A percentile compares a stretch with the other conserved stretches of the same genome.
These are phyloP conservation scores for Heritiera littoralis DNA, from an alignment of 345 rosid species.

Conservation along the genomic window DNA sequence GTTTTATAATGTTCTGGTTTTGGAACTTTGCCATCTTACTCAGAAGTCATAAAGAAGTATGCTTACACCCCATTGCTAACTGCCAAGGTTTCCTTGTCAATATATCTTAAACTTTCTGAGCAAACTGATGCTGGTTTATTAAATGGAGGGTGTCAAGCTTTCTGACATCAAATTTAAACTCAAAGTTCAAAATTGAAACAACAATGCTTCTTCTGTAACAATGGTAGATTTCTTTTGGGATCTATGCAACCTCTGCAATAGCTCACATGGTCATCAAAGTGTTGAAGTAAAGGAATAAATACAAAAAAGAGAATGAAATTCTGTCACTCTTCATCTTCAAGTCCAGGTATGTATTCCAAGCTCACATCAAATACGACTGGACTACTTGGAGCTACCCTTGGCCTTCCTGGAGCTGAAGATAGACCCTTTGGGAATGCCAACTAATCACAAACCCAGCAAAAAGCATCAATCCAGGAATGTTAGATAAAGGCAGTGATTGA, in stretches of 20 bases:
- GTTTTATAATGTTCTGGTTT: neutral
- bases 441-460: slow-evolving; percentile 34
- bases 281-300: neutral
- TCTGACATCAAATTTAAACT: neutral
- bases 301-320: slow-evolving; percentile 18
- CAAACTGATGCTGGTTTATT: no score
- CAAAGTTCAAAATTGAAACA: neutral
- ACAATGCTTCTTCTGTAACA: neutral
- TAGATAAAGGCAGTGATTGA: neutral
- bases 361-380: slow-evolving; percentile 89
- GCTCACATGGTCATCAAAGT: no score
- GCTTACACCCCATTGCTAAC: no score
- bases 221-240: neutral
- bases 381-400: slow-evolving; percentile 89
- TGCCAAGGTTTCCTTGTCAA: no score
- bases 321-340: slow-evolving; percentile 61
- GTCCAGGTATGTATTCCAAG: slow-evolving; percentile 90
- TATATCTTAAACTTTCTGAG: no score
- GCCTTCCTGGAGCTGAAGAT: slow-evolving; percentile 91
- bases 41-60: no score
- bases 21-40: no score
- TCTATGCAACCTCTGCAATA: neutral
- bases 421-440: slow-evolving; percentile 95
- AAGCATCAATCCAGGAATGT: neutral
- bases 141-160: no score